A percentile compares a stretch with the other conserved stretches of the same genome.
Evolutionary conservation across 805 yeast species (phyloP).

Genomic region (Nadsonia fulvescens): DNA sequence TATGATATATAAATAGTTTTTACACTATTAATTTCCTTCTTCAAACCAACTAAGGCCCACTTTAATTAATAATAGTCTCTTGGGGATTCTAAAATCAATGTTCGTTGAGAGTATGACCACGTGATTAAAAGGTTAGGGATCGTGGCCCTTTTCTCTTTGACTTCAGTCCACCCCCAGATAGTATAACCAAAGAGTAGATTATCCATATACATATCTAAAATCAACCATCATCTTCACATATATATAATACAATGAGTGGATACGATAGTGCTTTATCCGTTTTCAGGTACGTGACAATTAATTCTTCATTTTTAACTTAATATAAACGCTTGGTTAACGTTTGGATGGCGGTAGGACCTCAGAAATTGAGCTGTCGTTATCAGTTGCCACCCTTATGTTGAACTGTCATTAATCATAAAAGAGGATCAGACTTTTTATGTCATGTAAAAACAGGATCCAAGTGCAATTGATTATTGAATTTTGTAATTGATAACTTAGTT

Average conservation of each 20-base stretch:
- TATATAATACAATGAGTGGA: constrained; percentile 56
- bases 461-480: not conserved
- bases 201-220: not conserved
- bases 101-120: not conserved
- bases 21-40: no score
- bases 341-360: no score
- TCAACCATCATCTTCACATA: constrained; percentile 4
- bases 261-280: constrained; percentile 98
- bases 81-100: not conserved
- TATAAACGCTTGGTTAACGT: no score
- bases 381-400: not conserved
- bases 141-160: not conserved
- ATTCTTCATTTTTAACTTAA: no score
- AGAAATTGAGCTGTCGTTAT: no score
- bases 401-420: not conserved
- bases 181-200: not conserved
- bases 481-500: not conserved
- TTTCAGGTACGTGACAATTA: constrained; percentile 53
- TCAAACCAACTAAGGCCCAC: no score
- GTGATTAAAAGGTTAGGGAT: not conserved
- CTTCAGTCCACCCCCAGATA: not conserved
- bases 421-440: not conserved
- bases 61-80: no score
- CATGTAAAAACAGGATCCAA: not conserved
- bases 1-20: no score